Base-by-base conservation (phyloP, 768 basidiomycete genomes). In the Agaricus bisporus region DNA sequence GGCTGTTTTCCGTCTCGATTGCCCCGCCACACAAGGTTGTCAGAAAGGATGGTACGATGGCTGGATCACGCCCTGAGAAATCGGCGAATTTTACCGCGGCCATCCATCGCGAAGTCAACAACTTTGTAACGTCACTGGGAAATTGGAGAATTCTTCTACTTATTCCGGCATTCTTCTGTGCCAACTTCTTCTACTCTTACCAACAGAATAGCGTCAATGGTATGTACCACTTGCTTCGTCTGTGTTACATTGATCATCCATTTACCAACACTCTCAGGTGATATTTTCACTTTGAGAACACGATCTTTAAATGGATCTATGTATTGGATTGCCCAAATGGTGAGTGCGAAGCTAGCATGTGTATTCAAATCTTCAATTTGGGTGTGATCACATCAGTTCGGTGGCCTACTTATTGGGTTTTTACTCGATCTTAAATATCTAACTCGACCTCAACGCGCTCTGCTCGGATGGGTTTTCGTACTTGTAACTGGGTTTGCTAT, bases 251-350 rank as follows among this genome's bases (percentile, higher is more conserved):
- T 25, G 2, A 11, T 8, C 22, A 46, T 54, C 45, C 37, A 14
- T 15, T 46, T 10, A 15, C 44, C 15, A 45, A 20, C 32, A 8
- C 17, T 54, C 18, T 20, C 41, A 64, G 63, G 65, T 8, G 58
- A 53, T 25, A 60, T 63, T 0, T 66, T 66, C 50, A 66, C 65
- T 2, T 59, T 66, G 10, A 57, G 65, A 26, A 57, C 65, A 28
- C 60, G 65, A 32, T 66, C 65, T 17, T 53, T 65, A 11, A 66
- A 66, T 20, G 65, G 64, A 20, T 64, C 65, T 5, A 64, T 64
- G 60, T 66, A 66, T 32, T 65, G 65, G 65, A 62, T 65, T 35
- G 64, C 65, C 10, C 65, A 66, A 45, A 66, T 66, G 64, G 65
- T 64, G 52, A 15, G 56, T 36, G 25, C 5, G 12, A 28, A 36